Conservation (phyloP, 2,329 filamentous ascomycete species). For the Colletotrichum sp. region DNA sequence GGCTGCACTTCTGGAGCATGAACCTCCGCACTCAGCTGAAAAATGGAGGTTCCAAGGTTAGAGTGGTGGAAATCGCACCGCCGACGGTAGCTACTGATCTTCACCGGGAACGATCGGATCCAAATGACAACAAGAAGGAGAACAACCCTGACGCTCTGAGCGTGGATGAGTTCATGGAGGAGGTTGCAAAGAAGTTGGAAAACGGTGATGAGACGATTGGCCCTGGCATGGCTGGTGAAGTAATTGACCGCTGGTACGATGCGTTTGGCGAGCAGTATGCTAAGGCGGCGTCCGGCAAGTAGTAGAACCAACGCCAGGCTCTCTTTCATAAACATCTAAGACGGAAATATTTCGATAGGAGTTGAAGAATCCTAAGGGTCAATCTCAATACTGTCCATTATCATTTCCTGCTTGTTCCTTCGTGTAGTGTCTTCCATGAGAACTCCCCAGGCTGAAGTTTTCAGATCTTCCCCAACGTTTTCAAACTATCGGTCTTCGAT, state of each 20-base stretch:
- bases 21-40: conserved; percentile 56
- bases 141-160: conserved; percentile 47
- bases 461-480: background rate
- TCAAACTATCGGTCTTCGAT: background rate
- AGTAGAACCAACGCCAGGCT: background rate
- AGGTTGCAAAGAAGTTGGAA: conserved; percentile 48
- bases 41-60: conserved; percentile 40
- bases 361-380: rapidly evolving
- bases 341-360: rapidly evolving
- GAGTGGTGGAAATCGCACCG: conserved; percentile 60
- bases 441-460: background rate
- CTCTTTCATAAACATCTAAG: background rate
- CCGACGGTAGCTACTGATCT: conserved; percentile 60
- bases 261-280: conserved; percentile 34
- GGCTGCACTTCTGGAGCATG: conserved; percentile 62
- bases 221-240: conserved; percentile 41
- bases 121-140: conserved; percentile 64
- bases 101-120: conserved; percentile 59
- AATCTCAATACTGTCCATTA: rapidly evolving
- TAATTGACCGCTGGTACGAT: conserved; percentile 42
- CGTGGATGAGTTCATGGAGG: conserved; percentile 59
- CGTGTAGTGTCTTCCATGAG: rapidly evolving
- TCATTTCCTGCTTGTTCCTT: background rate
- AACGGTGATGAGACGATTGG: conserved; percentile 52
- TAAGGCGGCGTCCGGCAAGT: background rate